These are phyloP conservation scores for Batkoa obscura DNA, from an alignment of 371 early-diverging fungal genomes.

Conservation along the genomic window DNA sequence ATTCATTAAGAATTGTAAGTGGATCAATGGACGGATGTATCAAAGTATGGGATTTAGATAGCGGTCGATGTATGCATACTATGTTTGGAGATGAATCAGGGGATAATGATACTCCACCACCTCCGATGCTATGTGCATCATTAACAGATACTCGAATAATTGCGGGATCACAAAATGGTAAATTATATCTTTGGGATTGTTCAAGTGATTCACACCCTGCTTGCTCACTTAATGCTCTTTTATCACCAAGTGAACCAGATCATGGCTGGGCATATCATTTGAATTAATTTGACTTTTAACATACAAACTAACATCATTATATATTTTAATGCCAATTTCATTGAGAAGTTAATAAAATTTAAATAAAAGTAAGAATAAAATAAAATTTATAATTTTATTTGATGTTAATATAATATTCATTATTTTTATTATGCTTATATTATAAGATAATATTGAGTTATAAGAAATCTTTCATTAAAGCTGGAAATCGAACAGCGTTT, in stretches of 20 bases:
- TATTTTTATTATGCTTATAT: not conserved
- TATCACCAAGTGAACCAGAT: not conserved
- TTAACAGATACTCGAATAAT: slow-evolving; percentile 75
- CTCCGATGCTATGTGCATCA: slow-evolving; percentile 30
- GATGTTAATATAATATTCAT: not conserved
- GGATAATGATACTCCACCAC: slow-evolving; percentile 16
- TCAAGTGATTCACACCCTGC: slow-evolving; percentile 2
- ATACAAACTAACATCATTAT: too few relatives aligned
- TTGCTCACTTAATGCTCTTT: not conserved
- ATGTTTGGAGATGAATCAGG: slow-evolving; percentile 43
- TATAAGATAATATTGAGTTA: not conserved
- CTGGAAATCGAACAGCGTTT: slow-evolving; percentile 50
- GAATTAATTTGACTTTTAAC: not conserved
- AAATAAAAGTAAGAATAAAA: too few relatives aligned
- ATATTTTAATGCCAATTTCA: too few relatives aligned
- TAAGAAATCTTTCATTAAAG: slow-evolving; percentile 1
- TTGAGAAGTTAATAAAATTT: too few relatives aligned
- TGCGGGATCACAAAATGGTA: slow-evolving; percentile 68
- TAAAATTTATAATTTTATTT: not conserved
- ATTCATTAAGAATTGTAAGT: slow-evolving; percentile 75
- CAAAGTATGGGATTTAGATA: slow-evolving; percentile 89
- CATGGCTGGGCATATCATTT: slow-evolving; percentile 5
- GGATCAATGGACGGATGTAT: slow-evolving; percentile 78
- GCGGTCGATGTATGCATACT: slow-evolving; percentile 57
- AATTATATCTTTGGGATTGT: slow-evolving; percentile 64